Evolutionary conservation across 75 land plant species (phyloP).

Genomic region (Sequoiadendron giganteum): DNA sequence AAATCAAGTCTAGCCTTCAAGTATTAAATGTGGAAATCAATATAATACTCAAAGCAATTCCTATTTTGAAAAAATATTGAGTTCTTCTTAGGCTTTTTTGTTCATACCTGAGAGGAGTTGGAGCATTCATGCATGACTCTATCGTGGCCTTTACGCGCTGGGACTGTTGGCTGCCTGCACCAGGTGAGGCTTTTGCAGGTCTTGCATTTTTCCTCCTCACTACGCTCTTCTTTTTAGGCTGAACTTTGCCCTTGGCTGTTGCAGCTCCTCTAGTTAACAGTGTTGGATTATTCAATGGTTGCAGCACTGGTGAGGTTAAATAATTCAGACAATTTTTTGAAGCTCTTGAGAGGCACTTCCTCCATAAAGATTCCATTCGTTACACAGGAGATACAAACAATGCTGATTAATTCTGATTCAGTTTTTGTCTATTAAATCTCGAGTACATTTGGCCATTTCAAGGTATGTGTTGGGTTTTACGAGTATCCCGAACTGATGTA

Average conservation of each 20-base stretch:
- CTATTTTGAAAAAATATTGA: background rate
- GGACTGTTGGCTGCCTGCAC: background rate
- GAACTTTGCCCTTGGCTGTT: conserved; percentile 49
- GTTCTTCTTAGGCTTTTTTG: background rate
- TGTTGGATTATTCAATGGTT: background rate
- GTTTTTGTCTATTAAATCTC: too few relatives aligned
- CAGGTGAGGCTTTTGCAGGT: conserved; percentile 8
- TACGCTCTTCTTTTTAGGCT: conserved; percentile 27
- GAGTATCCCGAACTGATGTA: too few relatives aligned
- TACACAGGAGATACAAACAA: background rate
- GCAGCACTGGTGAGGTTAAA: background rate
- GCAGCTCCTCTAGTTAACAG: background rate
- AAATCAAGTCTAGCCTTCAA: background rate
- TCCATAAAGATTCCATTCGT: background rate
- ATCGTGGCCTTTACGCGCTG: conserved; percentile 22
- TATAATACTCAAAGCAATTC: background rate
- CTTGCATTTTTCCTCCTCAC: conserved; percentile 22
- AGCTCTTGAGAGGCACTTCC: background rate
- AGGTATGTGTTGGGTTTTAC: too few relatives aligned
- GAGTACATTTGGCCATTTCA: too few relatives aligned
- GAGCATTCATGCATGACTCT: conserved; percentile 45
- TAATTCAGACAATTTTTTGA: background rate
- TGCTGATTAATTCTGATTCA: background rate
- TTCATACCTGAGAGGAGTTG: conserved; percentile 43
- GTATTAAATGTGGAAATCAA: conserved; percentile 23